Evolutionary conservation across 371 early-diverging fungal genomes (phyloP), one percentile per base, ranked within the genome.

Genomic region (Lichtheimia ornata): DNA sequence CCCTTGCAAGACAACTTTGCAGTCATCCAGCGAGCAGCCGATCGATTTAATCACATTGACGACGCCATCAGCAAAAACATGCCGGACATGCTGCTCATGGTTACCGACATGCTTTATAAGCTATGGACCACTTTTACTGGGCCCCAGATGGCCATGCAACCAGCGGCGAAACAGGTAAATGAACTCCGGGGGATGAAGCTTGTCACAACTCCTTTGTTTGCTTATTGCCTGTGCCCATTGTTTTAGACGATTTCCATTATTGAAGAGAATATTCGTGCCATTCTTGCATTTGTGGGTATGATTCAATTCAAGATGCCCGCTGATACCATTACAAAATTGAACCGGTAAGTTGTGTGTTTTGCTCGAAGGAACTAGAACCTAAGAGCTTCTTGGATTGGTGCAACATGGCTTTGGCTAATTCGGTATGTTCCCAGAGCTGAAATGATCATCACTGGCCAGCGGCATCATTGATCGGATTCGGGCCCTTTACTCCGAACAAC

Each of bases 291-390:
- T 83, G 86, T 91, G 1, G 94, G 94, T 11, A 81, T 86, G 62
- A 83, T 94, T 58, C 91, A 91, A 71, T 91, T 91, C 74, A 77
- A 90, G 22, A 90, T 95, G 71, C 91, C 94, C 5, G 81, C 83
- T 3, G 95, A 94, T 56, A 88, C 88, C 0, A 87, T 90, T 56
- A 85, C 88, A 11, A 82, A 82, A 61, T 76, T 96, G 50, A 94
- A 90, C 70, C 86, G 88, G 58, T 83, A 72, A 61, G 63, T 35
- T 17, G 14, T 41, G 40, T 53, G 17, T 11, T 17, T 22, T 27
- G 35, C 35, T 35, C 35, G 35, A 35, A 35, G 35, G 35, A 35
- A 35, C 35, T 35, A 35, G 35, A 35, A 35, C 35, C 35, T 9
- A 9, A 35, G 35, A 35, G 35, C 35, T 35, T 35, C 35, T 35